Evolutionary conservation across 2,329 filamentous ascomycete species (phyloP).

Genomic region (Colletotrichum australisinense): DNA sequence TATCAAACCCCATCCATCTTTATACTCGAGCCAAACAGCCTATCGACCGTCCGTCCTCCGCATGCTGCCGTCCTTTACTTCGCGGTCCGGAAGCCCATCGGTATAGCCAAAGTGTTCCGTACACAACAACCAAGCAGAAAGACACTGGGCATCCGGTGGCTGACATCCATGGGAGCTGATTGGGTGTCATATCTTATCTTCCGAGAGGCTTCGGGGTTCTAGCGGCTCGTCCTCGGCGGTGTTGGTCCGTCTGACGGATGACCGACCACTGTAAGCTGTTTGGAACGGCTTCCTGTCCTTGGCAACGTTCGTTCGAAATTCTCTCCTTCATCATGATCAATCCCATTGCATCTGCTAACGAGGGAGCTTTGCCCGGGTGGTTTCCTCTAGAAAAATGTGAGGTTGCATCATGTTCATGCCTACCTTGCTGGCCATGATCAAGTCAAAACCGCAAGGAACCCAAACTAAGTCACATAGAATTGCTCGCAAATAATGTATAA

Average conservation of each 20-base stretch:
- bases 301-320: too few relatives aligned
- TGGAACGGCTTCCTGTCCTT: not conserved
- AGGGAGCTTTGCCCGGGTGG: not conserved
- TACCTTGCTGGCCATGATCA: too few relatives aligned
- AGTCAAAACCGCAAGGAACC: too few relatives aligned
- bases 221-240: not conserved
- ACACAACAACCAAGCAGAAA: not conserved
- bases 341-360: not conserved
- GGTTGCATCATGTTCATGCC: not conserved
- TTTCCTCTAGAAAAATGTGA: not conserved
- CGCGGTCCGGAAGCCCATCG: constrained; percentile 5
- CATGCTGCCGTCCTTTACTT: not conserved
- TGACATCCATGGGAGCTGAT: constrained; percentile 38
- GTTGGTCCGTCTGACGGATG: not conserved
- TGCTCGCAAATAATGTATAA: not conserved
- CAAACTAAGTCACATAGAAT: not conserved
- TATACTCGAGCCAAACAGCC: not conserved
- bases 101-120: not conserved
- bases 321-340: not conserved
- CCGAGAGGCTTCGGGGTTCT: constrained; percentile 42
- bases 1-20: not conserved
- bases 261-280: too few relatives aligned
- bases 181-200: constrained; percentile 39
- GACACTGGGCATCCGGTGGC: constrained; percentile 6
- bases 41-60: not conserved